Evolutionary conservation across 2,329 filamentous ascomycete genomes (phyloP).

Genomic region (Claviceps sp.): DNA sequence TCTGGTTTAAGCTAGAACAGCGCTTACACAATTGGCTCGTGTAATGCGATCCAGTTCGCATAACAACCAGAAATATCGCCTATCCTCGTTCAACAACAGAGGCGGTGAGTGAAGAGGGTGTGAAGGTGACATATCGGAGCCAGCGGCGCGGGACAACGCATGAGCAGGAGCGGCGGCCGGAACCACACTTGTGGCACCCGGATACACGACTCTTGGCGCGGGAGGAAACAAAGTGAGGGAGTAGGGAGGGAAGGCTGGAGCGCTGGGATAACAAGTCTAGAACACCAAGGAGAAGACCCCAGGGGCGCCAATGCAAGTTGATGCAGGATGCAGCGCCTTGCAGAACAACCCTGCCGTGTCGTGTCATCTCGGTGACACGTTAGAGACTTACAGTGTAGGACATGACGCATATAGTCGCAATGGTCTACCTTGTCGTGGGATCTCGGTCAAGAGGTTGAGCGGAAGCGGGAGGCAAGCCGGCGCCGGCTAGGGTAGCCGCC

Average conservation of each 20-base stretch:
- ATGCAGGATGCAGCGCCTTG: slow-evolving; percentile 4
- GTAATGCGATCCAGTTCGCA: slow-evolving; percentile 1
- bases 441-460: slow-evolving; percentile 6
- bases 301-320: slow-evolving; percentile 1
- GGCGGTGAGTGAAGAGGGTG: slow-evolving; percentile 8
- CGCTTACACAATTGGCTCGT: background rate
- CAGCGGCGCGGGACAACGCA: slow-evolving; percentile 1
- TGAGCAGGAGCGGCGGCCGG: slow-evolving; percentile 3
- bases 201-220: background rate
- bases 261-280: slow-evolving; percentile 2
- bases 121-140: slow-evolving; percentile 4
- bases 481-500: background rate
- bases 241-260: background rate
- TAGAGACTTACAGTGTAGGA: slow-evolving; percentile 25
- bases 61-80: slow-evolving; percentile 2
- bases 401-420: slow-evolving; percentile 21
- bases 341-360: slow-evolving; percentile 11
- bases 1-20: slow-evolving; percentile 1
- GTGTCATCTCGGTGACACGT: background rate
- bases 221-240: background rate
- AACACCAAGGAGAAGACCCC: background rate
- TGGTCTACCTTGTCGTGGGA: slow-evolving; percentile 10
- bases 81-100: slow-evolving; percentile 2
- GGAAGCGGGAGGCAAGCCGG: slow-evolving; percentile 2
- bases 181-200: slow-evolving; percentile 1